Percentiles rank a stretch among this genome's conserved stretches.
These are phyloP conservation scores for Coemansia sp. DNA, from an alignment of 192 early-diverging fungal genomes.

Conservation along the genomic window DNA sequence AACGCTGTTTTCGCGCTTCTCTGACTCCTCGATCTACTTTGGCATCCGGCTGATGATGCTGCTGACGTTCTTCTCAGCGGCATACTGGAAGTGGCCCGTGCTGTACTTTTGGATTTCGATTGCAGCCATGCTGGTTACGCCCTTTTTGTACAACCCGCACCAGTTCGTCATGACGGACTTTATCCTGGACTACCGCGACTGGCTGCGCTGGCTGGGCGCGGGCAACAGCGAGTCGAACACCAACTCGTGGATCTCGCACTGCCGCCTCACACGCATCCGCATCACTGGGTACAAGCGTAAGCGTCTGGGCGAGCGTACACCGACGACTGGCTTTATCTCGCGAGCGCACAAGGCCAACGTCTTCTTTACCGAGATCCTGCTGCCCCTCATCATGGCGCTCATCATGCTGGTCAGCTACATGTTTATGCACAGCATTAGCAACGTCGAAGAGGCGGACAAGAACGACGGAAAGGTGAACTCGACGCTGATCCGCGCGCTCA, in stretches of 20 bases:
- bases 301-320: slow-evolving; percentile 60
- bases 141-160: slow-evolving; percentile 87
- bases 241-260: slow-evolving; percentile 79
- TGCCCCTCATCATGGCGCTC: slow-evolving; percentile 62
- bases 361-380: slow-evolving; percentile 67
- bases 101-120: slow-evolving; percentile 83
- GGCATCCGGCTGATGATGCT: slow-evolving; percentile 68
- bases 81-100: slow-evolving; percentile 69
- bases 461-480: slow-evolving; percentile 43
- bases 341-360: slow-evolving; percentile 66
- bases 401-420: slow-evolving; percentile 62
- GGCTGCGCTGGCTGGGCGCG: slow-evolving; percentile 77
- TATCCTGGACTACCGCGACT: slow-evolving; percentile 76
- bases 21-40: slow-evolving; percentile 71
- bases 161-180: slow-evolving; percentile 81
- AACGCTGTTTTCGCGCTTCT: slow-evolving; percentile 72
- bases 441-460: slow-evolving; percentile 22
- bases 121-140: slow-evolving; percentile 70
- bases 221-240: slow-evolving; percentile 72
- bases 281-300: slow-evolving; percentile 80
- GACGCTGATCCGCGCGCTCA: slow-evolving; percentile 58
- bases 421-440: slow-evolving; percentile 66
- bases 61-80: slow-evolving; percentile 70
- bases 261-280: slow-evolving; percentile 64
- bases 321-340: slow-evolving; percentile 64